Evolutionary conservation across 2,329 filamentous ascomycete genomes (phyloP).

Genomic region (Didymella exigua): DNA sequence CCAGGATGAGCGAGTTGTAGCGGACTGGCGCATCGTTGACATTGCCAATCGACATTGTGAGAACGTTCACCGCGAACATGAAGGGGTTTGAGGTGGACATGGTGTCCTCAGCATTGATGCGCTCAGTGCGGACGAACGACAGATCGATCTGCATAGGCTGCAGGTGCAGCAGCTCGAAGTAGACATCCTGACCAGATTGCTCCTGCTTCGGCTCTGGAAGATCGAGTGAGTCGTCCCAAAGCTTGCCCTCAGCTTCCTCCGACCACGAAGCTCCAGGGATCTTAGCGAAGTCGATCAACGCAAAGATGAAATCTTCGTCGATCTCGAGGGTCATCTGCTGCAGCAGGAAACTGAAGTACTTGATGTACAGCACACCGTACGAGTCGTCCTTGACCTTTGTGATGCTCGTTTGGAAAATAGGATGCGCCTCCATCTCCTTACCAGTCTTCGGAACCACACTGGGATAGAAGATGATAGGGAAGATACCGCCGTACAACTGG

Average conservation of each 20-base stretch:
- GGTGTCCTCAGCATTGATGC: constrained; percentile 94
- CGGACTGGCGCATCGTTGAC: constrained; percentile 96
- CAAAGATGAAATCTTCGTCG: constrained; percentile 97
- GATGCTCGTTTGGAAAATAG: constrained; percentile 88
- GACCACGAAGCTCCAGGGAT: constrained; percentile 89
- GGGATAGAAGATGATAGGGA: constrained; percentile 95
- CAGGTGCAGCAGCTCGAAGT: constrained; percentile 95
- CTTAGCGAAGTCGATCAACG: constrained; percentile 91
- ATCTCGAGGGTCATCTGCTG: constrained; percentile 99
- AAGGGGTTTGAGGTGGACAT: constrained; percentile 86
- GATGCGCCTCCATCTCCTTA: constrained; percentile 94
- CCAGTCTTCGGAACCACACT: constrained; percentile 97
- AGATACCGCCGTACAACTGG: constrained; percentile 96
- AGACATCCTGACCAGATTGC: constrained; percentile 88
- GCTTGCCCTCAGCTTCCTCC: constrained; percentile 78
- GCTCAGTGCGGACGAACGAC: constrained; percentile 95
- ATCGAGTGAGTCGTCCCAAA: constrained; percentile 88
- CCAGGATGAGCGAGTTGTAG: constrained; percentile 90
- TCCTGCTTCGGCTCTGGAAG: constrained; percentile 90
- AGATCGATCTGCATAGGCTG: constrained; percentile 98
- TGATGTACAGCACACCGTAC: constrained; percentile 97
- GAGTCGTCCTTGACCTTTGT: constrained; percentile 97
- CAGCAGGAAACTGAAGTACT: constrained; percentile 90
- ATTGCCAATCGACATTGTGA: constrained; percentile 99
- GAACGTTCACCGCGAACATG: constrained; percentile 98